A percentile compares a stretch with the other conserved stretches of the same genome.
Evolutionary conservation across 108 stramenopile genomes (phyloP).

Genomic region (Fragilaria radians): DNA sequence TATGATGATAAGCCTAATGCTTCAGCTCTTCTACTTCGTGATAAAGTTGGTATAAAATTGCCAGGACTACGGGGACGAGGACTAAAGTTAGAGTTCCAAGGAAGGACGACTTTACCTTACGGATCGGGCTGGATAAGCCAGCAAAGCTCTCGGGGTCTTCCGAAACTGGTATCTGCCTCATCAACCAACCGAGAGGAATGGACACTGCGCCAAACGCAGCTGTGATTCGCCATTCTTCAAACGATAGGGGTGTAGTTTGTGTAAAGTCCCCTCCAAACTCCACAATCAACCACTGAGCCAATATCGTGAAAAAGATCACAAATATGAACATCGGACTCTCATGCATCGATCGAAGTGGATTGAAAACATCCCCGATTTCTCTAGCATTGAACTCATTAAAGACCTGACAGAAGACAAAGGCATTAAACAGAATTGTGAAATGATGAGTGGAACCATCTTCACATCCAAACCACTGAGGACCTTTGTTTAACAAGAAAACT

Average conservation of each 20-base stretch:
- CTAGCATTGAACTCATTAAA: constrained; percentile 95
- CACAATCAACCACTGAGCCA: constrained; percentile 82
- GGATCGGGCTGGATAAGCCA: constrained; percentile 26
- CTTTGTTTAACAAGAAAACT: constrained; percentile 52
- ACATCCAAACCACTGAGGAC: constrained; percentile 46
- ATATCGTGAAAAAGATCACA: constrained; percentile 76
- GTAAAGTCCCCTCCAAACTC: constrained; percentile 85
- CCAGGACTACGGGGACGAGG: constrained; percentile 35
- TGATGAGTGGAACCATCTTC: constrained; percentile 65
- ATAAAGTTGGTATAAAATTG: constrained; percentile 42
- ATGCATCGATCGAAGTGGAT: constrained; percentile 39
- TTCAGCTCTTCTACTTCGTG: constrained; percentile 50
- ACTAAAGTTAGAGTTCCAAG: constrained; percentile 21
- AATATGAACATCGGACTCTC: constrained; percentile 75
- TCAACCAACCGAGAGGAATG: constrained; percentile 66
- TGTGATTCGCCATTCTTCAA: constrained; percentile 61
- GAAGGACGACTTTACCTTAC: constrained; percentile 18
- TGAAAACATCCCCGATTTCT: constrained; percentile 62
- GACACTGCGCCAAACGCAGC: constrained; percentile 56
- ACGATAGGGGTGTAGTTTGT: constrained; percentile 42
- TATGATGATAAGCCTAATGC: no score
- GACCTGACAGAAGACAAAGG: constrained; percentile 90
- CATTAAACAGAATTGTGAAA: constrained; percentile 91
- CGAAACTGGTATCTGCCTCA: constrained; percentile 57
- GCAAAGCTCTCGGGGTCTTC: constrained; percentile 64